Evolutionary conservation across 495 filamentous ascomycete species (phyloP).

Genomic region (Talaromyces liani): DNA sequence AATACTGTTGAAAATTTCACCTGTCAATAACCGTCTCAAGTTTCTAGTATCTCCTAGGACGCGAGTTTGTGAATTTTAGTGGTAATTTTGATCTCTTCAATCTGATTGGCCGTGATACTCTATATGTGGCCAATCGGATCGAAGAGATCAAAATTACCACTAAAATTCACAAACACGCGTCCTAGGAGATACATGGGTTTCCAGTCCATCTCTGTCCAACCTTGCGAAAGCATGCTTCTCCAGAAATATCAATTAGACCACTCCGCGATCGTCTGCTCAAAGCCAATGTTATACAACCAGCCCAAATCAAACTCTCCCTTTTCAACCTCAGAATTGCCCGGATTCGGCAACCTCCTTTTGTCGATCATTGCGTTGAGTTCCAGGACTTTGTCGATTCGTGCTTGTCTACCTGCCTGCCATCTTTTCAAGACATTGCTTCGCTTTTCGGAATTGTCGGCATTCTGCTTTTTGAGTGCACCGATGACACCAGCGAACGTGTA

Average conservation of each 20-base stretch:
- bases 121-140: too few species aligned
- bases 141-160: too few species aligned
- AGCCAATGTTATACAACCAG: slow-evolving; percentile 24
- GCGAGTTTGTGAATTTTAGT: too few species aligned
- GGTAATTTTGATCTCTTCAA: too few species aligned
- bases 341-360: slow-evolving; percentile 23
- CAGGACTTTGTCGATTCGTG: slow-evolving; percentile 21
- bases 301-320: slow-evolving; percentile 25
- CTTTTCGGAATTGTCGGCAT: neutral
- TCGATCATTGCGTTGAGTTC: slow-evolving; percentile 25
- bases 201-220: neutral
- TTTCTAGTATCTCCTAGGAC: too few species aligned
- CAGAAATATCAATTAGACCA: slow-evolving; percentile 9
- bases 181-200: too few species aligned
- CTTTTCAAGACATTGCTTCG: slow-evolving; percentile 11
- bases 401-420: slow-evolving; percentile 27
- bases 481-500: slow-evolving; percentile 13
- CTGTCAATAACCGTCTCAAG: neutral
- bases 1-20: neutral
- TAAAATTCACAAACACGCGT: too few species aligned
- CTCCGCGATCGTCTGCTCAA: slow-evolving; percentile 19
- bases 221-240: neutral
- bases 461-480: neutral
- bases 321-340: slow-evolving; percentile 18
- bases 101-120: too few species aligned